Conservation (phyloP, 1,284 basidiomycete species). For the Heliocybe sulcata region DNA sequence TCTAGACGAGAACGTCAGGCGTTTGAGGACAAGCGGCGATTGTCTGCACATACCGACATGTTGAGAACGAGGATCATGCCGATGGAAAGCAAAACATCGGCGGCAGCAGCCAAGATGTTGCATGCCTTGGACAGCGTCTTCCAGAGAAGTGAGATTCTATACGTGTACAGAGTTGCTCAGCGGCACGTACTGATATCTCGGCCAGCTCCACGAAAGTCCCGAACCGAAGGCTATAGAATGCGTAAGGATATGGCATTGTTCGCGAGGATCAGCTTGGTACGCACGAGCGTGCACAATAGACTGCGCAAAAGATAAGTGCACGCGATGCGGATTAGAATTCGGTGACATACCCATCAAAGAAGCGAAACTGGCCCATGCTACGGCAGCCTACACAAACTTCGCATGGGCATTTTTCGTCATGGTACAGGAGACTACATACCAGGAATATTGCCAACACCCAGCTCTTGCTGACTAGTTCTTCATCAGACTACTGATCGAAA, state of each 20-base stretch:
- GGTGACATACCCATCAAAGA: not conserved
- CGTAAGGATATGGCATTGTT: not conserved
- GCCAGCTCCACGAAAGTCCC: not conserved
- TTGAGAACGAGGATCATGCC: constrained; percentile 11
- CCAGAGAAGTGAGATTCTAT: not conserved
- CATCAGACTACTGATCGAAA: not conserved
- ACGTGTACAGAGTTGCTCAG: not conserved
- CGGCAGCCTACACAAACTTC: not conserved
- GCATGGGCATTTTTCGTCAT: not conserved
- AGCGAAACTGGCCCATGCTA: not conserved
- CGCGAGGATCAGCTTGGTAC: not conserved
- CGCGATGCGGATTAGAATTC: no score
- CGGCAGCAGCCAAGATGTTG: constrained; percentile 8
- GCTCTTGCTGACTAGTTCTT: not conserved
- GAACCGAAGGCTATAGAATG: not conserved
- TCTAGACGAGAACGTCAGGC: not conserved
- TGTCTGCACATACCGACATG: constrained; percentile 1
- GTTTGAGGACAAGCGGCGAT: not conserved
- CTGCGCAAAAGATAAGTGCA: not conserved
- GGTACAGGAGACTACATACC: not conserved
- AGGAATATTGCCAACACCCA: not conserved
- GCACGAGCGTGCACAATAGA: not conserved
- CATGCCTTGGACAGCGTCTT: constrained; percentile 3
- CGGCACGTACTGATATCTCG: not conserved
- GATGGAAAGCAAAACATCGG: constrained; percentile 11